Evolutionary conservation across 2,329 filamentous ascomycete species (phyloP).

Genomic region (Botrytis squamosa): DNA sequence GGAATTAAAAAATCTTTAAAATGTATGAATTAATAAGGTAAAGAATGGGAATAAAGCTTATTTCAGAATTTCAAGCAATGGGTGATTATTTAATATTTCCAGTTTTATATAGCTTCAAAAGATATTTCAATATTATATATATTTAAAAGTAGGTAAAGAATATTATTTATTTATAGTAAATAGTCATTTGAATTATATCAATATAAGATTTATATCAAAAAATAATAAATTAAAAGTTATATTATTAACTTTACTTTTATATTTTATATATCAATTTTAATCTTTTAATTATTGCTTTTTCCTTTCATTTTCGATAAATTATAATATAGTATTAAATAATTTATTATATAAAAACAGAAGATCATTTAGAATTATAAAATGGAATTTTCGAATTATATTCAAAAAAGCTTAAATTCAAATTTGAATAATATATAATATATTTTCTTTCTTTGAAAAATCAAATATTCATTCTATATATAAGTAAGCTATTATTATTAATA

Average conservation of each 20-base stretch:
- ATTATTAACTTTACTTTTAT: fast-evolving
- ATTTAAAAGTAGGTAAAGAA: too few species aligned
- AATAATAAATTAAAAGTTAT: background rate
- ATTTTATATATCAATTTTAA: background rate
- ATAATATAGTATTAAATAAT: background rate
- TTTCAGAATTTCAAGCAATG: too few species aligned
- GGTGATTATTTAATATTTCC: too few species aligned
- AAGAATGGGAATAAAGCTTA: fast-evolving
- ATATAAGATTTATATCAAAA: background rate
- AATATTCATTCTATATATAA: too few species aligned
- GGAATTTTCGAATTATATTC: background rate
- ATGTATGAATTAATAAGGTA: too few species aligned
- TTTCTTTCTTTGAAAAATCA: too few species aligned
- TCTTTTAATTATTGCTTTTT: fast-evolving
- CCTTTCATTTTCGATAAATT: background rate
- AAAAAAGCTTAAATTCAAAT: background rate
- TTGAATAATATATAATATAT: too few species aligned
- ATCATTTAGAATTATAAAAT: background rate
- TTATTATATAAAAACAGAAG: fast-evolving
- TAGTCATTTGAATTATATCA: background rate
- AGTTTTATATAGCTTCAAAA: fast-evolving
- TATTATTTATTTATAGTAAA: background rate
- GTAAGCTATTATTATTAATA: too few species aligned
- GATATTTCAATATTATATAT: too few species aligned
- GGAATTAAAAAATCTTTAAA: fast-evolving